Conservation (phyloP, 164 flowering plant species). For the Saururus chinensis region DNA sequence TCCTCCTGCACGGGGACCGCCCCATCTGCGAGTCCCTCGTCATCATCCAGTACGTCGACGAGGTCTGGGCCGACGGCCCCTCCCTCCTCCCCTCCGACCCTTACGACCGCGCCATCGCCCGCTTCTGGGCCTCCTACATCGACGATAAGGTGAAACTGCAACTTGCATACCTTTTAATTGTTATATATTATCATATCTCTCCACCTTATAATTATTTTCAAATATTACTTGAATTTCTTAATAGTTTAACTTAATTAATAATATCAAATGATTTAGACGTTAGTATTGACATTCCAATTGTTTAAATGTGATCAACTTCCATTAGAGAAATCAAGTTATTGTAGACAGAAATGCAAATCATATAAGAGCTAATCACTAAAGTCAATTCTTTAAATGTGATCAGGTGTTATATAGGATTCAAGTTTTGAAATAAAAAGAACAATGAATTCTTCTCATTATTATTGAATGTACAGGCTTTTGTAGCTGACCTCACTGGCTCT, state of each 20-base stretch:
- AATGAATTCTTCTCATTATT: no score
- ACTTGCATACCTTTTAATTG: no score
- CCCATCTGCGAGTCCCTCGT: slow-evolving; percentile 3
- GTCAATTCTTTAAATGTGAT: no score
- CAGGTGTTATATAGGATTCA: no score
- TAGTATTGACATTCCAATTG: not conserved
- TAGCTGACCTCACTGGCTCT: no score
- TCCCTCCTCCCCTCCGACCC: slow-evolving; percentile 17
- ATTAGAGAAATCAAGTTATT: not conserved
- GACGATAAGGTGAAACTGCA: not conserved
- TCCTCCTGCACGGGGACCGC: slow-evolving; percentile 4
- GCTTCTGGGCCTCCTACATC: slow-evolving; percentile 17
- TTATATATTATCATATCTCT: no score
- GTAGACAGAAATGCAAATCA: no score
- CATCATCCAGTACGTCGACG: slow-evolving; percentile 10
- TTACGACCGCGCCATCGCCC: slow-evolving; percentile 10
- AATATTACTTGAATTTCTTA: not conserved
- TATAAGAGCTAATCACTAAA: not conserved
- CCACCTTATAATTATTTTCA: no score
- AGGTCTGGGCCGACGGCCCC: slow-evolving; percentile 6
- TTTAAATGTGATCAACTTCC: not conserved
- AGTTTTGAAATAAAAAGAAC: no score
- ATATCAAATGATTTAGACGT: no score
- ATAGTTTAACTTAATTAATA: no score
- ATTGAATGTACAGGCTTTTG: no score